Conservation (phyloP, 371 early-diverging fungal species). For the Syncephalastrum monosporum region DNA sequence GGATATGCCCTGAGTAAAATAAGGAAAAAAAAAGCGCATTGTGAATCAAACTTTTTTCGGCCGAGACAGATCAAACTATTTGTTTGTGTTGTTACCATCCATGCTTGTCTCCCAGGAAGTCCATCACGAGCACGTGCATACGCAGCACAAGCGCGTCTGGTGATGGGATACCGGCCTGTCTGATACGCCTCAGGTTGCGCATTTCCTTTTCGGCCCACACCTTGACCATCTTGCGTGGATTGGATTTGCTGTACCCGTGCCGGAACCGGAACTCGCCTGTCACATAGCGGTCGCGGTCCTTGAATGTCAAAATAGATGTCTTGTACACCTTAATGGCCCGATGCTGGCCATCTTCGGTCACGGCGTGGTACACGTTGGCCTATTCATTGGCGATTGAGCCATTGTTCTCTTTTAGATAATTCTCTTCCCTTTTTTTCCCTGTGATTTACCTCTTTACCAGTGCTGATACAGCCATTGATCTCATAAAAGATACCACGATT, state of each 20-base stretch:
- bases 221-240: constrained; percentile 99
- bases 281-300: constrained; percentile 98
- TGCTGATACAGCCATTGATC: constrained; percentile 97
- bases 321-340: constrained; percentile 99
- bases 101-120: constrained; percentile 87
- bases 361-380: constrained; percentile 97
- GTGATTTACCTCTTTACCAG: constrained; percentile 90
- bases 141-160: constrained; percentile 94
- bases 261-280: constrained; percentile 97
- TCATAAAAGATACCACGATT: constrained; percentile 89
- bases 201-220: constrained; percentile 99
- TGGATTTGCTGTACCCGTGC: constrained; percentile 93
- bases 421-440: constrained; percentile 2
- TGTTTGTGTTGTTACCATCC: constrained; percentile 64
- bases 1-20: constrained; percentile 71
- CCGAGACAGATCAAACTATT: no score
- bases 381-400: constrained; percentile 7
- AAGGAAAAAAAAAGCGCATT: no score
- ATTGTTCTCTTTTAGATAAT: background rate
- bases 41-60: no score
- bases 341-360: constrained; percentile 81
- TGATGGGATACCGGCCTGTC: constrained; percentile 90
- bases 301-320: constrained; percentile 98
- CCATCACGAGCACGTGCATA: constrained; percentile 98
- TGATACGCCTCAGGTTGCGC: constrained; percentile 95